Evolutionary conservation across 352 stramenopile genomes (phyloP).

Genomic region (Phytophthora cryptogea): DNA sequence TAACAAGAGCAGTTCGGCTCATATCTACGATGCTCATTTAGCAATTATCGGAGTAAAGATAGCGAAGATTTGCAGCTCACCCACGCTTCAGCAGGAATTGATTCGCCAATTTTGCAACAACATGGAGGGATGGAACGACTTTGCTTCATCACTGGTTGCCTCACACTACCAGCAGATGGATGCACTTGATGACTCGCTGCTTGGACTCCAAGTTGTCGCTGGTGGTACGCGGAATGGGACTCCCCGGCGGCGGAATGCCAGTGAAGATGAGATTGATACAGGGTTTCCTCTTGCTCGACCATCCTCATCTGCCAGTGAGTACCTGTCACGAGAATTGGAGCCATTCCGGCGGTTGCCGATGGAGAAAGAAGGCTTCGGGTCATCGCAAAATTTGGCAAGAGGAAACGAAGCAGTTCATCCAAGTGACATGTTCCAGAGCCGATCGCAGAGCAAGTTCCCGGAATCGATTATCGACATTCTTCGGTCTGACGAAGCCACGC

Average conservation of each 20-base stretch:
- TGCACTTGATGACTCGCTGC: constrained; percentile 59
- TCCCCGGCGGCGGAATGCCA: constrained; percentile 27
- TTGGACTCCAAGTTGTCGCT: constrained; percentile 30
- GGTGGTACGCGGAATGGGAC: constrained; percentile 21
- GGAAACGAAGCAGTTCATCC: constrained; percentile 63
- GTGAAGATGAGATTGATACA: constrained; percentile 50
- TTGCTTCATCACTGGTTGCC: constrained; percentile 67
- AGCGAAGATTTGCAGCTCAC: constrained; percentile 77
- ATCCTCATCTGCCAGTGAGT: constrained; percentile 70
- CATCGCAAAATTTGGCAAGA: constrained; percentile 57
- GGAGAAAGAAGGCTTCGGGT: constrained; percentile 76
- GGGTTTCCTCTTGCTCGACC: constrained; percentile 55
- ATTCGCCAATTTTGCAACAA: constrained; percentile 77
- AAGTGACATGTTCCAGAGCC: constrained; percentile 74
- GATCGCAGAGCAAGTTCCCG: constrained; percentile 71
- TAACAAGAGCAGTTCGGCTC: constrained; percentile 45
- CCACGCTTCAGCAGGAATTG: constrained; percentile 74
- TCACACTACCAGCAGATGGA: constrained; percentile 81
- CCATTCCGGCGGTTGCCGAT: constrained; percentile 69
- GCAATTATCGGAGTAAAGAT: constrained; percentile 82
- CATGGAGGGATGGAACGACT: constrained; percentile 65
- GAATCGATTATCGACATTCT: constrained; percentile 78
- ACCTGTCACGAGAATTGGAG: constrained; percentile 64
- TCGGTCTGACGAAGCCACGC: constrained; percentile 55
- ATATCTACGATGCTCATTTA: constrained; percentile 73